These are phyloP conservation scores for Neoarthrinium moseri DNA, from an alignment of 2,329 filamentous ascomycete genomes.

Conservation along the genomic window DNA sequence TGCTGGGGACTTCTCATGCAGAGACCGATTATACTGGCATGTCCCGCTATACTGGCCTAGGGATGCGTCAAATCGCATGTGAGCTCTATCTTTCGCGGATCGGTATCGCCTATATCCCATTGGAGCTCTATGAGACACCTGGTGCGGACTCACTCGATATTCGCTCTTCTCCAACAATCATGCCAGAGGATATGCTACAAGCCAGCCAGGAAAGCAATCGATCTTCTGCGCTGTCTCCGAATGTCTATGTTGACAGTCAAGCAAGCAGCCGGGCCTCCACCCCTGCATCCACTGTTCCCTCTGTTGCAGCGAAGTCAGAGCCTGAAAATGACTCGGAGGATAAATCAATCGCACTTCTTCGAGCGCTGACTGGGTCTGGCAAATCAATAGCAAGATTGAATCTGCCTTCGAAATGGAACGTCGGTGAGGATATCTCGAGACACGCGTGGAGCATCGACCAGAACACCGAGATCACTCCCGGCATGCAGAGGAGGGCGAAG, in stretches of 20 bases:
- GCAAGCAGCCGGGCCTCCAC: slow-evolving; percentile 17
- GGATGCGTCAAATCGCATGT: slow-evolving; percentile 22
- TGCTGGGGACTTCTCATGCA: slow-evolving; percentile 9
- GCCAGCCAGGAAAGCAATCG: slow-evolving; percentile 23
- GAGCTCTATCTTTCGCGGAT: slow-evolving; percentile 26
- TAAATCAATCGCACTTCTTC: slow-evolving; percentile 24
- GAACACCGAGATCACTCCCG: slow-evolving; percentile 21
- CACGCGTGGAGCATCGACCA: slow-evolving; percentile 28
- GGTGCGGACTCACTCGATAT: not conserved
- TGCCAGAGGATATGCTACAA: slow-evolving; percentile 19
- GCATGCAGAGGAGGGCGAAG: slow-evolving; percentile 22
- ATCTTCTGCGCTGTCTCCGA: slow-evolving; percentile 16
- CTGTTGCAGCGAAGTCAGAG: slow-evolving; percentile 15
- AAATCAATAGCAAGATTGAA: slow-evolving; percentile 19
- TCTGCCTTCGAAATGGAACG: slow-evolving; percentile 26
- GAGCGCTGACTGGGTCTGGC: slow-evolving; percentile 27
- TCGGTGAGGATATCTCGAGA: slow-evolving; percentile 19
- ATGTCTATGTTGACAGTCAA: slow-evolving; percentile 20
- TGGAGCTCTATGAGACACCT: not conserved
- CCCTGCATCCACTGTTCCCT: slow-evolving; percentile 16
- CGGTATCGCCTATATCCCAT: slow-evolving; percentile 17
- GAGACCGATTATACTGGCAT: slow-evolving; percentile 5
- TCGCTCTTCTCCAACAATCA: slow-evolving; percentile 7
- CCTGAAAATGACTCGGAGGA: slow-evolving; percentile 21
- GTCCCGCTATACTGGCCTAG: slow-evolving; percentile 8